Conservation (phyloP, 306 rosid genomes). For the Lotus japonicus region DNA sequence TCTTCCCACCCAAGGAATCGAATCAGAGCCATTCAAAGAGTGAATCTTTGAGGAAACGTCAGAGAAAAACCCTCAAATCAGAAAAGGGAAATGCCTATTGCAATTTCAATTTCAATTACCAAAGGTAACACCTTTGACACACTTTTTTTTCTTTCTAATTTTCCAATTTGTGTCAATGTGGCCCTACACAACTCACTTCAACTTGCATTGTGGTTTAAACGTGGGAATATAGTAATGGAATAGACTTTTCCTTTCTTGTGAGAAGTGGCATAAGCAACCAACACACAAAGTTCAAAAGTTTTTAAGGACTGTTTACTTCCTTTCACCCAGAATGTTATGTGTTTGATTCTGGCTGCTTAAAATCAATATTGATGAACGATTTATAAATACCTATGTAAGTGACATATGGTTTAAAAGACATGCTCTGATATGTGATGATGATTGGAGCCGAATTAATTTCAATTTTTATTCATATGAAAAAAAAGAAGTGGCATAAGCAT, state of each 20-base stretch:
- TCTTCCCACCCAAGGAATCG: slow-evolving; percentile 20
- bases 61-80: slow-evolving; percentile 24
- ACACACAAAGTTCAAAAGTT: too few species aligned
- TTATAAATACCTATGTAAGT: too few species aligned
- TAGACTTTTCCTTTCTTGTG: neutral
- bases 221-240: neutral
- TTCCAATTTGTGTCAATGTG: slow-evolving; percentile 12
- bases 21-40: slow-evolving; percentile 18
- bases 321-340: too few species aligned
- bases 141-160: neutral
- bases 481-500: neutral
- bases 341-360: too few species aligned
- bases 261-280: neutral
- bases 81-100: slow-evolving; percentile 3
- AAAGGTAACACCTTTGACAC: neutral
- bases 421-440: too few species aligned
- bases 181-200: slow-evolving; percentile 15
- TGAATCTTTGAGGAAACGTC: slow-evolving; percentile 31
- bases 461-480: too few species aligned
- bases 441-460: too few species aligned
- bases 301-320: too few species aligned
- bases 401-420: too few species aligned
- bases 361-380: too few species aligned
- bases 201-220: neutral
- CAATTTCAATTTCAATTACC: neutral